phyloP scores from a whole-genome alignment of 257 asterid species.

The Verbena officinalis region DNA sequence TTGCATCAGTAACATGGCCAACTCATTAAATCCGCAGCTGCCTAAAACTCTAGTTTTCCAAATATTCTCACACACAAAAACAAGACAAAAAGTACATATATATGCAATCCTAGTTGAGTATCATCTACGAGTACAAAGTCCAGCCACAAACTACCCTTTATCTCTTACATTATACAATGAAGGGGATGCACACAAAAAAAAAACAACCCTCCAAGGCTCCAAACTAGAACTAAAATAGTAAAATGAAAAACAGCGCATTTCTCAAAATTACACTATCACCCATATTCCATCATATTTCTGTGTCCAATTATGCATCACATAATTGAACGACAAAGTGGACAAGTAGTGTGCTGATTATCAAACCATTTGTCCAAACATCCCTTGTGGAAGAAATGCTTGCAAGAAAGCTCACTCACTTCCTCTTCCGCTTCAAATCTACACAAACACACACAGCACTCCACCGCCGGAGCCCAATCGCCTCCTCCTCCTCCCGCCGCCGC shows the following conservation, averaged over 20 bases:
- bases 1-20: no score
- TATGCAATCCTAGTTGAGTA: background rate
- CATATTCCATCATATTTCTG: background rate
- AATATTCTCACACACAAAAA: background rate
- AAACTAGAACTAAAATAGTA: background rate
- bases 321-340: constrained; percentile 72
- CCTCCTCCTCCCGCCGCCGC: background rate
- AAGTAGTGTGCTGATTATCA: constrained; percentile 47
- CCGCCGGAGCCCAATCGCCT: constrained; percentile 15
- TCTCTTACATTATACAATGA: background rate
- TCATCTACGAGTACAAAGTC: background rate
- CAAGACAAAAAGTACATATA: background rate
- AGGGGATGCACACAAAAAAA: background rate
- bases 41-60: no score
- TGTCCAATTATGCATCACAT: background rate
- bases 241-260: background rate
- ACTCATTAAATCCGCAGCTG: no score
- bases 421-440: constrained; percentile 49
- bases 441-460: constrained; percentile 63
- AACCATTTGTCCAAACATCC: constrained; percentile 70
- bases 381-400: constrained; percentile 73
- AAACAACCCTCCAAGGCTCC: constrained; percentile 22
- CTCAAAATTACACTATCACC: no score
- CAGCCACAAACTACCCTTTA: constrained; percentile 8
- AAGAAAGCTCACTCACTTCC: constrained; percentile 67